Base-by-base conservation (phyloP, 2,329 filamentous ascomycete genomes). In the Dothidotthia symphoricarpi region DNA sequence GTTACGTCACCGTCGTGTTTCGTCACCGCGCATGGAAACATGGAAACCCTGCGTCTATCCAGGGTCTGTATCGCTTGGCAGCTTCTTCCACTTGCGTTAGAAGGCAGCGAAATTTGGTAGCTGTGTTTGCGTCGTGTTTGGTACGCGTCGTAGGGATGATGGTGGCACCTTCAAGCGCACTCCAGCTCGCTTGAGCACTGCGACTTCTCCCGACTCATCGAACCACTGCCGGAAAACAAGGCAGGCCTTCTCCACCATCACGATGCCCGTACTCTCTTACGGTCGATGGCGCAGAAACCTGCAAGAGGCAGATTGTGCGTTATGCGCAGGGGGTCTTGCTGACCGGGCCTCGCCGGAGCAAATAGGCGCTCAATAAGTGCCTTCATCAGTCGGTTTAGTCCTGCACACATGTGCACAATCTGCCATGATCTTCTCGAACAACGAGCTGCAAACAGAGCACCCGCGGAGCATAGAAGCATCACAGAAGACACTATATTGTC, bases 1-100 rank as follows among this genome's bases (percentile, higher is more conserved):
- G 41, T 28, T 52, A 60, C 58, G 59, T 64, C 57, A 61, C 47
- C 28, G 47, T 40, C 39, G 49, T 36, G 27, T 15, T 34, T 54
- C 58, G 57, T 63, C 59, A 62, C 53, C 39, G 40, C 55, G 59
- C 58, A 60, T 51, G 45, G 32, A 22, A 42, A n/a, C n/a, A n/a
- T 26, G 35, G 34, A 45, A 42, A 49, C 49, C 51, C 51, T 54
- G 46, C 41, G 37, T 45, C 25, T 31, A 29, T 32, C 40, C 31
- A 27, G 29, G 28, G 24, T 24, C 25, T 9, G 19, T 22, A 22
- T 22, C 19, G 19, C 19, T 22, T 22, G 19, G 19, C 19, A 22
- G 19, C 19, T 6, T 22, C 9, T 22, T 22, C n/a, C 19, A 22
- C 5, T 22, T 28, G 31, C 16, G 15, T n/a, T n/a, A n/a, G n/a